Evolutionary conservation across 2,329 filamentous ascomycete species (phyloP), one percentile per base, ranked within the genome.

Genomic region (Trematosphaeria pertusa): DNA sequence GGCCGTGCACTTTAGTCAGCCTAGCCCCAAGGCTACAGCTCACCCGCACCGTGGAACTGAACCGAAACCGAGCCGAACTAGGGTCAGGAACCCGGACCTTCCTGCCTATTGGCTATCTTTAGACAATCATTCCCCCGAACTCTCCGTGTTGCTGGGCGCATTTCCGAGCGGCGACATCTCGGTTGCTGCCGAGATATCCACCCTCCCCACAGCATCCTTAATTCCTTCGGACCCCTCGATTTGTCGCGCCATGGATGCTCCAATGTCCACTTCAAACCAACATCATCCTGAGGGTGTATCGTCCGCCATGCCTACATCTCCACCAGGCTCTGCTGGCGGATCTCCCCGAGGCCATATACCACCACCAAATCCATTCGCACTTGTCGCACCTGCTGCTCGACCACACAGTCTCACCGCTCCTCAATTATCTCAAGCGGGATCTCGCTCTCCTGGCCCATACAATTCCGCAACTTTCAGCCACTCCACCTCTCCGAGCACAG

Each of bases 401-500:
- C 50, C 62, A 33, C 52, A 59, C 37, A 56, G 62, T 28, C 53
- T 71, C 20, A 48, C 61, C 40, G 61, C 64, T 37, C 67, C 67
- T n/a, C 58, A 56, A n/a, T 47, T 63, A 9, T 56, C 59, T 33
- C 61, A 62, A 19, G 36, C 58, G 19, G 63, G 64, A 36, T 50
- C 64, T 11, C 62, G 65, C n/a, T 70, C 69, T 5, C 64, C 69
- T 34, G 58, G 60, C 40, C 61, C 56, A 19, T 69, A 68, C 49
- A 64, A 54, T 34, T 48, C 65, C 11, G 53, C 62, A 32, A 56
- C 62, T 3, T 69, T 72, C 43, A 60, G 53, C 18, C 63, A 70
- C 32, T 72, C 71, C 2, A 65, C 64, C 9, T 72, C 71, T 12
- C 67, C 69, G 18, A 72, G 69, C 39, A 67, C 68, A 5, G 62